Evolutionary conservation across 768 basidiomycete species (phyloP).

Genomic region (Trametes gibbosa): DNA sequence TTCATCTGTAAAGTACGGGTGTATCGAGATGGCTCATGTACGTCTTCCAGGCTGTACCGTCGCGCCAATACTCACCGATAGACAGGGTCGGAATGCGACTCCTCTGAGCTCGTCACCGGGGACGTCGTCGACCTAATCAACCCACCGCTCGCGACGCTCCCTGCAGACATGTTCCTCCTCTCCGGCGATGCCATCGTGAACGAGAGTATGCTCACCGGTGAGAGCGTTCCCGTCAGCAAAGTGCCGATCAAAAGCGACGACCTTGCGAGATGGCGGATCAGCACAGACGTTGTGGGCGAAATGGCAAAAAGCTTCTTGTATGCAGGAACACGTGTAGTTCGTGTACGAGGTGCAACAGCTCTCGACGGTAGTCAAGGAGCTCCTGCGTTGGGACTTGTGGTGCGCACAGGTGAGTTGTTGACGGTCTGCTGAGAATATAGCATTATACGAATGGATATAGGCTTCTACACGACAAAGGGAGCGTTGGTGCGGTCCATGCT

Average conservation of each 20-base stretch:
- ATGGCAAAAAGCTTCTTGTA: conserved; percentile 84
- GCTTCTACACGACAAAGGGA: conserved; percentile 97
- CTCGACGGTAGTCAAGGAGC: conserved; percentile 49
- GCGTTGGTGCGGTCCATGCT: conserved; percentile 95
- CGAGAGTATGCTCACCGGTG: conserved; percentile 98
- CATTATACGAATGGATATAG: conserved; percentile 32
- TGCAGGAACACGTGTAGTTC: conserved; percentile 86
- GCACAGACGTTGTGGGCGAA: conserved; percentile 56
- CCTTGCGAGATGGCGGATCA: conserved; percentile 65
- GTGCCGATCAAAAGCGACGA: conserved; percentile 78
- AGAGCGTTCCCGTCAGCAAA: conserved; percentile 97
- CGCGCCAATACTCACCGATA: neutral
- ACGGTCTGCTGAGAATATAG: neutral
- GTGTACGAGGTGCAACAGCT: conserved; percentile 65
- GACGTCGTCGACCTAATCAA: conserved; percentile 90
- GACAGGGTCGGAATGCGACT: conserved; percentile 70
- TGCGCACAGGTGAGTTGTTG: conserved; percentile 66
- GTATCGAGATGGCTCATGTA: conserved; percentile 70
- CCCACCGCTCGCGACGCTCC: conserved; percentile 68
- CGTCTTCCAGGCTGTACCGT: conserved; percentile 27
- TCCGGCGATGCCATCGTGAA: conserved; percentile 98
- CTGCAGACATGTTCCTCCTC: conserved; percentile 88
- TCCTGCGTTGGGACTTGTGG: conserved; percentile 79
- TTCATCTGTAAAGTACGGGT: conserved; percentile 78
- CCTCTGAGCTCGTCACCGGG: conserved; percentile 81